Conservation (phyloP, 108 stramenopile species). For the Cylindrotheca closterium region DNA sequence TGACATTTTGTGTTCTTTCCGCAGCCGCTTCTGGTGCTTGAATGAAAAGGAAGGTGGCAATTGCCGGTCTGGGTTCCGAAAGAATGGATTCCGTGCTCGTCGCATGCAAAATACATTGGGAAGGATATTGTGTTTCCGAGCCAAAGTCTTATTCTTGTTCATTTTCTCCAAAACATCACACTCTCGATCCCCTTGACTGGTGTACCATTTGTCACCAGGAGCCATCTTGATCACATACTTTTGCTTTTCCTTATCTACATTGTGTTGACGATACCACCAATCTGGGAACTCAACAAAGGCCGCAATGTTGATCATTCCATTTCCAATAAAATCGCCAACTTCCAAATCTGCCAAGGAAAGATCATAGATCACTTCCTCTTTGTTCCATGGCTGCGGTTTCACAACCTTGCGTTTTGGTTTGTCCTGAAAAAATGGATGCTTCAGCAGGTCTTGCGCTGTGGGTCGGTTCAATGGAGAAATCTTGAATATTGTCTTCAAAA, state of each 20-base stretch:
- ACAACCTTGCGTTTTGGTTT: too few species aligned
- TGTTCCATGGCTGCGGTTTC: too few species aligned
- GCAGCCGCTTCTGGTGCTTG: background rate
- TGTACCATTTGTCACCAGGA: background rate
- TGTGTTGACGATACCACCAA: slow-evolving; percentile 1
- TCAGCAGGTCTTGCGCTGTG: background rate
- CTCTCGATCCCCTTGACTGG: background rate
- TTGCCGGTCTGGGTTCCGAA: too few species aligned
- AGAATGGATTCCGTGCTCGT: background rate
- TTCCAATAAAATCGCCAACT: background rate
- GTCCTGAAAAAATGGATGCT: background rate
- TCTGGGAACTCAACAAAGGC: background rate
- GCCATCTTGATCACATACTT: background rate
- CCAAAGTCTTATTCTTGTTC: background rate
- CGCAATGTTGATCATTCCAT: background rate
- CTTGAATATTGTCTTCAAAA: background rate
- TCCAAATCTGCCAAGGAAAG: background rate
- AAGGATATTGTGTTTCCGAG: background rate
- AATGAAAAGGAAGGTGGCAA: background rate
- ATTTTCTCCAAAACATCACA: background rate
- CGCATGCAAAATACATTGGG: background rate
- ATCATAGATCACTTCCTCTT: too few species aligned
- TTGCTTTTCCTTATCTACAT: background rate
- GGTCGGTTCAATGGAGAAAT: background rate
- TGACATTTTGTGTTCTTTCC: background rate